These are phyloP conservation scores for Immersiella caudata DNA, from an alignment of 495 filamentous ascomycete genomes.

Conservation along the genomic window DNA sequence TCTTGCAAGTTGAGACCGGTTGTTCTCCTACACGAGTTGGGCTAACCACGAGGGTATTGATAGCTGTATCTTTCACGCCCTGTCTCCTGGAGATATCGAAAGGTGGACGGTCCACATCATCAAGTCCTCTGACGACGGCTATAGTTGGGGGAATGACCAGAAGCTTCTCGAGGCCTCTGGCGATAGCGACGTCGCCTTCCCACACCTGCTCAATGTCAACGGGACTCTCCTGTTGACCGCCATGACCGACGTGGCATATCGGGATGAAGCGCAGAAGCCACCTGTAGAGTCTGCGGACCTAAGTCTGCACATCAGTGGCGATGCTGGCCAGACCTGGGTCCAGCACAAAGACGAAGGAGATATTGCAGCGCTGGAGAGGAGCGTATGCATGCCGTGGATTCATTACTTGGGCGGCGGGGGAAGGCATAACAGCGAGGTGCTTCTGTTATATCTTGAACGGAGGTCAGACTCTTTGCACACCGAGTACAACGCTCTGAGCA, in stretches of 20 bases:
- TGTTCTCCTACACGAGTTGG: too few species aligned
- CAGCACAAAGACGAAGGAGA: not conserved
- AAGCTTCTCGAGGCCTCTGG: not conserved
- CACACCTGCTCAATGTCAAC: not conserved
- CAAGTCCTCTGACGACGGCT: not conserved
- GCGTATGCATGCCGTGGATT: too few species aligned
- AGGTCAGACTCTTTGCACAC: too few species aligned
- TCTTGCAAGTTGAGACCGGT: too few species aligned
- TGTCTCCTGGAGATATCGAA: too few species aligned
- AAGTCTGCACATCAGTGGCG: not conserved
- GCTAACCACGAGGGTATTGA: too few species aligned
- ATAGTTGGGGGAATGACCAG: not conserved
- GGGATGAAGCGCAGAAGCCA: not conserved
- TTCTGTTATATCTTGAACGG: too few species aligned
- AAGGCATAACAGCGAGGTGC: too few species aligned
- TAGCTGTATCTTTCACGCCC: too few species aligned
- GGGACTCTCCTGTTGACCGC: not conserved
- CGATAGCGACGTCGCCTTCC: not conserved
- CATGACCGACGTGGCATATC: not conserved
- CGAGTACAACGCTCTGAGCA: too few species aligned
- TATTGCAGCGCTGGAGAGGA: not conserved
- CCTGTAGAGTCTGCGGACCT: too few species aligned
- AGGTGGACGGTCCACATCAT: not conserved
- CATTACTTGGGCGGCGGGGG: too few species aligned
- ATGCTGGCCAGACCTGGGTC: not conserved